phyloP scores from a whole-genome alignment of 306 rosid species.

The Leucaena leucocephala region DNA sequence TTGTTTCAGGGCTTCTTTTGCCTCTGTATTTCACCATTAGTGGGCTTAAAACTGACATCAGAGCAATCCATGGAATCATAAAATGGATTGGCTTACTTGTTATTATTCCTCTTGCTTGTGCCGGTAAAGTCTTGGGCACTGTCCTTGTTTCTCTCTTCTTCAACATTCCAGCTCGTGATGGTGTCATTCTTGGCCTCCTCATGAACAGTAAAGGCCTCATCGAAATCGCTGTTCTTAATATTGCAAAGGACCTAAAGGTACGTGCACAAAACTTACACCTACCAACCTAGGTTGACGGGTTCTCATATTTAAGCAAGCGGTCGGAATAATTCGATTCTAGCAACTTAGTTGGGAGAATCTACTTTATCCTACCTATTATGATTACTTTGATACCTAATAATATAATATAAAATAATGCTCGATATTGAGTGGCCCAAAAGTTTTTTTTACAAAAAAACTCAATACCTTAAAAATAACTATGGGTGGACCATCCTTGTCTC shows the following conservation, averaged over 20 bases:
- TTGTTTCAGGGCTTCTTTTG: conserved; percentile 78
- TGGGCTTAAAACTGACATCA: conserved; percentile 73
- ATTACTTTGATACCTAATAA: too few species aligned
- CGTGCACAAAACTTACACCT: too few species aligned
- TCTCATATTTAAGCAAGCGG: too few species aligned
- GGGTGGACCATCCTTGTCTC: too few species aligned
- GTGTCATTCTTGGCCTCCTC: conserved; percentile 73
- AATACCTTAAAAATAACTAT: too few species aligned
- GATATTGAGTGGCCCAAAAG: too few species aligned
- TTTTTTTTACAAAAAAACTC: too few species aligned
- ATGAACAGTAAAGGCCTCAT: conserved; percentile 88
- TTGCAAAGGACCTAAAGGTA: conserved; percentile 82
- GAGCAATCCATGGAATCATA: conserved; percentile 16
- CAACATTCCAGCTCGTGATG: conserved; percentile 67
- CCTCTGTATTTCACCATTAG: conserved; percentile 83
- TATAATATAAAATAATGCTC: too few species aligned
- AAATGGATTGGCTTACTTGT: conserved; percentile 48
- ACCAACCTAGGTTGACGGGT: too few species aligned
- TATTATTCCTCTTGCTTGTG: conserved; percentile 50
- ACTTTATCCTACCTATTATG: too few species aligned
- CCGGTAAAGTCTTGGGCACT: conserved; percentile 71
- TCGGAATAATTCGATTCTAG: too few species aligned
- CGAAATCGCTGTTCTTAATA: conserved; percentile 77
- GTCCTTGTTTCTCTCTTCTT: conserved; percentile 47
- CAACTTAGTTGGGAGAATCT: too few species aligned